Percentiles rank a stretch among this genome's conserved stretches.
Conservation (phyloP, 768 basidiomycete genomes). For the Ramaria rubella region DNA sequence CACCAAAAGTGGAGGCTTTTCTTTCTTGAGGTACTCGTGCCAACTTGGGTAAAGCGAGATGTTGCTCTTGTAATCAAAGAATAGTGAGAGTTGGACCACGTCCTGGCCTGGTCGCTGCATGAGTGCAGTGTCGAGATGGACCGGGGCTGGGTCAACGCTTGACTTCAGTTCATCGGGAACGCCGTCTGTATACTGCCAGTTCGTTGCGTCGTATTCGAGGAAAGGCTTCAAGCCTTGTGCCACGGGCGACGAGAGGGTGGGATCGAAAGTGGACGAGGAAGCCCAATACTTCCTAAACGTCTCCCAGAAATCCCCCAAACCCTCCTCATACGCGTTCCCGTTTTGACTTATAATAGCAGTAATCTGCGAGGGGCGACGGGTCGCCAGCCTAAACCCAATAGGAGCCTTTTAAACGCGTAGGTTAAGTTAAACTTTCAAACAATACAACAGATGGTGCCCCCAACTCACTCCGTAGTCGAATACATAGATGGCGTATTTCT, state of each 20-base stretch:
- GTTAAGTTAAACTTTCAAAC: not conserved
- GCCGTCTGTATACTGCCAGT: slow-evolving; percentile 34
- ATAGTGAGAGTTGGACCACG: slow-evolving; percentile 40
- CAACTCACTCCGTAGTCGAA: slow-evolving; percentile 43
- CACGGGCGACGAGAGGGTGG: slow-evolving; percentile 22
- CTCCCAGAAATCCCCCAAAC: slow-evolving; percentile 37
- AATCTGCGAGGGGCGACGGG: slow-evolving; percentile 35
- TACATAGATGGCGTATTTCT: slow-evolving; percentile 38
- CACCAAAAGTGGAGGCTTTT: slow-evolving; percentile 36
- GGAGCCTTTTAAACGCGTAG: slow-evolving; percentile 13
- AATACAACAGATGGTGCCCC: not conserved
- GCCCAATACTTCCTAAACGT: slow-evolving; percentile 29
- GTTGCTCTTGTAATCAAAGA: slow-evolving; percentile 38
- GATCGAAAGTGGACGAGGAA: slow-evolving; percentile 9
- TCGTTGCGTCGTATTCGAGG: slow-evolving; percentile 28
- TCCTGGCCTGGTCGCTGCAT: slow-evolving; percentile 32
- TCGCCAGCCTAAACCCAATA: slow-evolving; percentile 28
- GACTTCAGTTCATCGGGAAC: slow-evolving; percentile 17
- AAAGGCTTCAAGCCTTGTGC: slow-evolving; percentile 16
- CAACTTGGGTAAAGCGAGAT: slow-evolving; percentile 37
- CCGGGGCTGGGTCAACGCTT: slow-evolving; percentile 25
- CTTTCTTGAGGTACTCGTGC: slow-evolving; percentile 36
- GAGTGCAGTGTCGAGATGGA: slow-evolving; percentile 37
- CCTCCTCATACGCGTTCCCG: slow-evolving; percentile 43
- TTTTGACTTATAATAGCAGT: slow-evolving; percentile 42